Conservation (phyloP, 495 filamentous ascomycete genomes). For the Penicillium arizonense region DNA sequence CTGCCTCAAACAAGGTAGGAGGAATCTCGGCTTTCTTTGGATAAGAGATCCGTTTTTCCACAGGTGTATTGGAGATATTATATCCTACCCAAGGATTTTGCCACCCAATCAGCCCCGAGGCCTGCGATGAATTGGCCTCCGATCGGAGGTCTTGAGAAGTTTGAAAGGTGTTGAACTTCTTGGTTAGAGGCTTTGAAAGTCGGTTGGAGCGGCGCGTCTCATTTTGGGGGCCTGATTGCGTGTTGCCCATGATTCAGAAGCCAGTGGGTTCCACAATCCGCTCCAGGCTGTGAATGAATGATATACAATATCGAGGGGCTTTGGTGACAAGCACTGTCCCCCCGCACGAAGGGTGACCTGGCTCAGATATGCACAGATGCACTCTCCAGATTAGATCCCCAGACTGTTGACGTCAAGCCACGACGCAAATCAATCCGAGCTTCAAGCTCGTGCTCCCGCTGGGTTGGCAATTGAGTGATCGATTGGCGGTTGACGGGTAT, state of each 20-base stretch:
- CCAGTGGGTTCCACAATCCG: slow-evolving; percentile 9
- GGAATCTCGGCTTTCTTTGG: slow-evolving; percentile 16
- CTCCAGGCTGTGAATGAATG: slow-evolving; percentile 2
- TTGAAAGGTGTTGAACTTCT: slow-evolving; percentile 15
- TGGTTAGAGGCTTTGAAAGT: slow-evolving; percentile 44
- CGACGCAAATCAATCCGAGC: slow-evolving; percentile 25
- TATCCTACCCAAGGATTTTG: slow-evolving; percentile 30
- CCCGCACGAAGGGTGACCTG: slow-evolving; percentile 10
- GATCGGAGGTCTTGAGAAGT: background rate
- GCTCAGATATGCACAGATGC: slow-evolving; percentile 1
- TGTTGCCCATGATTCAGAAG: slow-evolving; percentile 35
- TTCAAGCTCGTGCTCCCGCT: slow-evolving; percentile 18
- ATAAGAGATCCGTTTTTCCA: slow-evolving; percentile 7
- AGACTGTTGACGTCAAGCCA: slow-evolving; percentile 29
- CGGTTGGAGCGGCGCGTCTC: slow-evolving; percentile 39
- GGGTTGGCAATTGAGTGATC: slow-evolving; percentile 20
- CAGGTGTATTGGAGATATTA: slow-evolving; percentile 5
- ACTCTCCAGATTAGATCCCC: slow-evolving; percentile 18
- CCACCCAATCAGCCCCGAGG: slow-evolving; percentile 26
- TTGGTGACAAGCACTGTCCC: slow-evolving; percentile 8
- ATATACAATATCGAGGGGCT: slow-evolving; percentile 16
- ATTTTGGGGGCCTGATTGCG: slow-evolving; percentile 35
- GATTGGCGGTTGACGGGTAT: slow-evolving; percentile 24
- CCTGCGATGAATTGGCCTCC: slow-evolving; percentile 6
- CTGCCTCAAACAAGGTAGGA: slow-evolving; percentile 18